These are phyloP conservation scores for Gleditsia sinensis DNA, from an alignment of 306 rosid genomes.

Conservation along the genomic window DNA sequence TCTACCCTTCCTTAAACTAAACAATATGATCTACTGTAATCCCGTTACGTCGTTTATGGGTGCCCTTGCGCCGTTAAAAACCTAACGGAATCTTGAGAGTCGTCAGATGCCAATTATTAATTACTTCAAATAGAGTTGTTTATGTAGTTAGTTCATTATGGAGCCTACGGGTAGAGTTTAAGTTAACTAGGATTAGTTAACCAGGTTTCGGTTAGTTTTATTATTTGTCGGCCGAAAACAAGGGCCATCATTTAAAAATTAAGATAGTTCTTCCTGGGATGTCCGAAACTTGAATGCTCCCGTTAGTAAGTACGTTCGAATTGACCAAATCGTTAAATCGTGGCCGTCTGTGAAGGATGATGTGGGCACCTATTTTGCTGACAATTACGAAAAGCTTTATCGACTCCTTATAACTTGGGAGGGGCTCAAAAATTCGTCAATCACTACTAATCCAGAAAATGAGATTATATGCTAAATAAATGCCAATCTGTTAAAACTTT, in stretches of 20 bases:
- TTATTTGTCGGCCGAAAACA: neutral
- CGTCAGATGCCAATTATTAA: slow-evolving; percentile 35
- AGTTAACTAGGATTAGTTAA: slow-evolving; percentile 46
- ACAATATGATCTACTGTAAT: slow-evolving; percentile 37
- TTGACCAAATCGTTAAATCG: slow-evolving; percentile 11
- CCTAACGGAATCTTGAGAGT: slow-evolving; percentile 52
- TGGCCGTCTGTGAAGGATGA: neutral
- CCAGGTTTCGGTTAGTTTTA: slow-evolving; percentile 21
- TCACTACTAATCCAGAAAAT: neutral
- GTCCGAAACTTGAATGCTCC: neutral
- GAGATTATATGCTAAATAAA: neutral
- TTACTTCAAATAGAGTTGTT: neutral
- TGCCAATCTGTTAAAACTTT: neutral
- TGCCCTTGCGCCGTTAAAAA: slow-evolving; percentile 9
- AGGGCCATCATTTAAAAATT: neutral
- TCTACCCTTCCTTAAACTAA: slow-evolving; percentile 32
- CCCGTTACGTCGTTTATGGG: slow-evolving; percentile 35
- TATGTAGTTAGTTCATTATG: slow-evolving; percentile 23
- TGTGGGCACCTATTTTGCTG: neutral
- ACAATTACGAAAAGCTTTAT: neutral
- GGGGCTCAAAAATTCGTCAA: neutral
- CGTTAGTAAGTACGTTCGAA: neutral
- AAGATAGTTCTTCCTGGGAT: neutral
- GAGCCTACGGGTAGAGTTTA: slow-evolving; percentile 16
- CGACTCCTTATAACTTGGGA: neutral